Evolutionary conservation across 2,329 filamentous ascomycete species (phyloP), one percentile per base, ranked within the genome.

Genomic region (Hymenoscyphus linearis): DNA sequence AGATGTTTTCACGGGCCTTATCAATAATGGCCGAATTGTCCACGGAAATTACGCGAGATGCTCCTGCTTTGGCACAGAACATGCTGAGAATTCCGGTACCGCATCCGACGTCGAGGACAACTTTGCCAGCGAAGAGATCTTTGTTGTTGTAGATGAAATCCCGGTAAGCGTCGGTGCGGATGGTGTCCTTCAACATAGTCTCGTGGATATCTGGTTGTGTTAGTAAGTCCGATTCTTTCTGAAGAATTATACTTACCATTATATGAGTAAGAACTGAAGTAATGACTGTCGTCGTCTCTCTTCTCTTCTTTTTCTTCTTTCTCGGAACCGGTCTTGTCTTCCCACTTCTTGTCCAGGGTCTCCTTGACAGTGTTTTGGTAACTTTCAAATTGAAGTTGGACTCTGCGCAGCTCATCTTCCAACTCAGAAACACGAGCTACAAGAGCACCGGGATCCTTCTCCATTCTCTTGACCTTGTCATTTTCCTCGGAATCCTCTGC

Each of bases 91-190:
- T 96, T 27, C 91, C 91, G 27, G 86, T 89, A 55, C 88, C 90
- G 71, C 93, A 97, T 56, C 93, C 93, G 65, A 97, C 92, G 72
- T 98, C 93, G 6, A 98, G 84, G 13, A 97, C 90, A 10, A 87
- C 85, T 77, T 96, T 96, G 70, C 86, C 90, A 35, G 86, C 85
- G 76, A 97, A 96, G 3, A 96, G 78, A 66, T 91, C 80, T 75
- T 96, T 95, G 78, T 97, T 91, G 67, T 87, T 85, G 77, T 97
- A 96, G 70, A 97, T 92, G 73, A 97, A 96, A 76, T 98, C 92
- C 53, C 93, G 86, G 76, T 98, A 98, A 2, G 91, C 88, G 70
- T 96, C 90, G 12, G 93, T 98, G 57, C 93, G 88, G 47, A 96
- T 82, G 0, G 84, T 81, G 71, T 98, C 93, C 74, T 96, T 96